Conservation (phyloP, 495 filamentous ascomycete genomes). For the Penicillium desertorum region DNA sequence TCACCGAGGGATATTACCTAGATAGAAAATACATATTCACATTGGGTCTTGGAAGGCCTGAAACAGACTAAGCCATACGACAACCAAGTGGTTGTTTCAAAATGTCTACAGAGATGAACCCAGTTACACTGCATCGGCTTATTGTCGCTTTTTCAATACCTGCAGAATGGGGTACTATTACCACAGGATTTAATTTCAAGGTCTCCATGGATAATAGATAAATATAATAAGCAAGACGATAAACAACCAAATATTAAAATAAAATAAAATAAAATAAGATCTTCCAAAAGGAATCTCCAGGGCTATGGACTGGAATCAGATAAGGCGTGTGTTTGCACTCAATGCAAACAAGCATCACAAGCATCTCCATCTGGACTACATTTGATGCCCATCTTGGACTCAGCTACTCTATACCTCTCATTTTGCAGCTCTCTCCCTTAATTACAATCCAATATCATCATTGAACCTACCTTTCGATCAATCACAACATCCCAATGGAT, state of each 20-base stretch:
- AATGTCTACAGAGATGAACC: constrained; percentile 10
- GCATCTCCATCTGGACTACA: constrained; percentile 6
- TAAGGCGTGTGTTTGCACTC: constrained; percentile 24
- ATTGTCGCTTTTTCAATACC: not conserved
- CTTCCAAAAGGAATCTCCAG: too few species aligned
- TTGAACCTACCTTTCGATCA: not conserved
- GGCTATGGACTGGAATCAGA: constrained; percentile 5
- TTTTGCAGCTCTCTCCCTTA: constrained; percentile 14
- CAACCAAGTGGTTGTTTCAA: constrained; percentile 5
- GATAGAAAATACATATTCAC: not conserved
- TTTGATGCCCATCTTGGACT: constrained; percentile 13
- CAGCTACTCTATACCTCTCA: constrained; percentile 14
- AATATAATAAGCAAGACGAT: not conserved
- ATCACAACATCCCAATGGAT: constrained; percentile 58
- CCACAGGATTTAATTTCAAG: not conserved
- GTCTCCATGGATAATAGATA: not conserved
- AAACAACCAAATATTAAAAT: not conserved
- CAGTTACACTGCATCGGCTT: not conserved
- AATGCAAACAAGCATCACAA: constrained; percentile 27
- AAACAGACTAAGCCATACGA: constrained; percentile 11
- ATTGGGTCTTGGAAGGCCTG: not conserved
- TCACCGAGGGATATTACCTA: not conserved
- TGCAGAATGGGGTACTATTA: not conserved
- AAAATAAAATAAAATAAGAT: not conserved
- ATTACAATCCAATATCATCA: not conserved